These are phyloP conservation scores for Tetrapisispora pingtungensis DNA, from an alignment of 805 yeast genomes.

Conservation along the genomic window DNA sequence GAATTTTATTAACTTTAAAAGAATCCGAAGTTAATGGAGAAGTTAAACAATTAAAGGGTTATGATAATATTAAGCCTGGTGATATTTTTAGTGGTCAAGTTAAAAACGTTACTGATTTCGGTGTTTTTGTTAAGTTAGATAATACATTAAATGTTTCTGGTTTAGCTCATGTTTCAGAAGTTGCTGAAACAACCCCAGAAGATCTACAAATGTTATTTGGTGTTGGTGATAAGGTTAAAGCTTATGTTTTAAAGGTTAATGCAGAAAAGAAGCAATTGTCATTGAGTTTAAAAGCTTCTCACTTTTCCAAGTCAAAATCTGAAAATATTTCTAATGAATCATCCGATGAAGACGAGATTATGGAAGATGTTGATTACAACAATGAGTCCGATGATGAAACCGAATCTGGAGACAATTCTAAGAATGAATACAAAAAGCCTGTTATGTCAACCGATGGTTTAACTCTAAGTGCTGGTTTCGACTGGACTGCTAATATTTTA, in stretches of 20 bases:
- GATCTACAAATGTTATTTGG: slow-evolving; percentile 61
- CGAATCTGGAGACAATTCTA: slow-evolving; percentile 27
- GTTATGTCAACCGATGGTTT: slow-evolving; percentile 42
- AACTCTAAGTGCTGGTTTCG: slow-evolving; percentile 71
- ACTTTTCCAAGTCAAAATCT: slow-evolving; percentile 36
- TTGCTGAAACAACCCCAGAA: slow-evolving; percentile 50
- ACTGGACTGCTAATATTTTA: slow-evolving; percentile 87
- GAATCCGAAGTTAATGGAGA: slow-evolving; percentile 73
- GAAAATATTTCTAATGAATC: slow-evolving; percentile 25
- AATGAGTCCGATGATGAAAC: slow-evolving; percentile 24
- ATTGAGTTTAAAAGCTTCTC: slow-evolving; percentile 91
- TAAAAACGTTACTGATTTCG: slow-evolving; percentile 71
- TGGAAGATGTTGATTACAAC: slow-evolving; percentile 24
- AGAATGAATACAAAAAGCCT: slow-evolving; percentile 12
- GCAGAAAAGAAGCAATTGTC: slow-evolving; percentile 62
- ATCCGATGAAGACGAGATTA: slow-evolving; percentile 17
- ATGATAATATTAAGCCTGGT: slow-evolving; percentile 60
- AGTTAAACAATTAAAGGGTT: slow-evolving; percentile 43
- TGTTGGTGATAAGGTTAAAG: slow-evolving; percentile 86
- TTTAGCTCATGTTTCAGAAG: slow-evolving; percentile 75
- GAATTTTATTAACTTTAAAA: slow-evolving; percentile 69
- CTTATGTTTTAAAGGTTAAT: slow-evolving; percentile 59
- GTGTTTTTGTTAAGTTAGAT: slow-evolving; percentile 78
- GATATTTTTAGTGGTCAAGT: slow-evolving; percentile 71
- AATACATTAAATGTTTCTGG: slow-evolving; percentile 71